These are phyloP conservation scores for Corynespora cassiicola DNA, from an alignment of 2,329 filamentous ascomycete species.

Conservation along the genomic window DNA sequence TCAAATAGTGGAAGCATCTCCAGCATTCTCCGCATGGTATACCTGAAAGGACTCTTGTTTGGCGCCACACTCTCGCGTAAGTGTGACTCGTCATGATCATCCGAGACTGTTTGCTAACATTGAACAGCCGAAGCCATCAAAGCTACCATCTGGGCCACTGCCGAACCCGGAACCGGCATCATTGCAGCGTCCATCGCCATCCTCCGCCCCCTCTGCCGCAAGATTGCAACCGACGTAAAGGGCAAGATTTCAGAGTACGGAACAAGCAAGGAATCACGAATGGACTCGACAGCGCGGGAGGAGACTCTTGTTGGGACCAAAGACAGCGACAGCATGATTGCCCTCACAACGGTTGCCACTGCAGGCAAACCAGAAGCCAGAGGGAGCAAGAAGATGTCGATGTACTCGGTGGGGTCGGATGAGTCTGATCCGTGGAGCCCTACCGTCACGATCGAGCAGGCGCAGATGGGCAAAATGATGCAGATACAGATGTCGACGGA, in stretches of 20 bases:
- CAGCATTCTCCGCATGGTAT: constrained; percentile 40
- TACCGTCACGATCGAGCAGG: constrained; percentile 17
- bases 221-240: constrained; percentile 26
- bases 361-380: constrained; percentile 1
- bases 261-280: constrained; percentile 15
- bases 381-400: constrained; percentile 14
- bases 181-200: constrained; percentile 56
- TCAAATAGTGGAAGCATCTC: constrained; percentile 33
- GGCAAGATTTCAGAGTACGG: constrained; percentile 20
- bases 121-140: constrained; percentile 40
- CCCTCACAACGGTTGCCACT: constrained; percentile 18
- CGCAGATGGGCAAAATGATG: constrained; percentile 8
- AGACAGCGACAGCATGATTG: constrained; percentile 22
- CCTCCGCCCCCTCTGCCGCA: constrained; percentile 52
- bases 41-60: constrained; percentile 31
- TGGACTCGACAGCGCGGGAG: not conserved
- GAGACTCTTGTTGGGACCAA: no score
- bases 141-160: constrained; percentile 54
- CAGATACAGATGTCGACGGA: constrained; percentile 4
- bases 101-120: constrained; percentile 12
- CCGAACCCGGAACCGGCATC: constrained; percentile 59
- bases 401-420: constrained; percentile 9
- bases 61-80: constrained; percentile 12
- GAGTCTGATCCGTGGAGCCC: constrained; percentile 27
- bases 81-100: constrained; percentile 8